Conservation (phyloP, 2,329 filamentous ascomycete species). For the Fusarium torulosum region DNA sequence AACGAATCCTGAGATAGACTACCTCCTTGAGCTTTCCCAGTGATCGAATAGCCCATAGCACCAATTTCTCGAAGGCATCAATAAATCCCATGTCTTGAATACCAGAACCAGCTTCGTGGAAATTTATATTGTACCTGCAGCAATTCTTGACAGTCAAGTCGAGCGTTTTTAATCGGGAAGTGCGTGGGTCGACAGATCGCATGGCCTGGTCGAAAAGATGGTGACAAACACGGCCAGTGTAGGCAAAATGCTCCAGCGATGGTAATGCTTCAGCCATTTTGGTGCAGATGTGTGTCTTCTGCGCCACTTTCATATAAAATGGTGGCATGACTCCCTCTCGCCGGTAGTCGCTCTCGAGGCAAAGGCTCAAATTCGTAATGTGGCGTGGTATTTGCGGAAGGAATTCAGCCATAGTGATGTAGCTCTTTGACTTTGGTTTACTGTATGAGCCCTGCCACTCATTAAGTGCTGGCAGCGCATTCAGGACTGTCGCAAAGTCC, state of each 20-base stretch:
- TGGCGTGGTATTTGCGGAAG: constrained; percentile 68
- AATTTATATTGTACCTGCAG: constrained; percentile 68
- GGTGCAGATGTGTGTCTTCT: constrained; percentile 73
- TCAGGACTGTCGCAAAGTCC: constrained; percentile 73
- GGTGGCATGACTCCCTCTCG: constrained; percentile 71
- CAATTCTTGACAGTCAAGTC: constrained; percentile 82
- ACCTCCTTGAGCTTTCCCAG: constrained; percentile 70
- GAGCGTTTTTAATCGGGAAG: constrained; percentile 70
- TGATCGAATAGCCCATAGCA: constrained; percentile 72
- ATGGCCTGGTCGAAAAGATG: constrained; percentile 73
- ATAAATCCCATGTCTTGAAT: constrained; percentile 81
- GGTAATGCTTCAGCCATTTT: constrained; percentile 71
- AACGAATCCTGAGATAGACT: constrained; percentile 76
- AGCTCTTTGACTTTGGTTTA: constrained; percentile 80
- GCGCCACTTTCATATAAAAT: constrained; percentile 71
- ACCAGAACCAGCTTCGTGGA: constrained; percentile 74
- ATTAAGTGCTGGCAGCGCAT: constrained; percentile 73
- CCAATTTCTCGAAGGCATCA: constrained; percentile 75
- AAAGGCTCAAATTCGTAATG: constrained; percentile 74
- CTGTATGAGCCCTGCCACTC: constrained; percentile 75
- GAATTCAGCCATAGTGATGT: constrained; percentile 75
- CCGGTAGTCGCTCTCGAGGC: constrained; percentile 78
- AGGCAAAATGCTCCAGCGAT: constrained; percentile 75
- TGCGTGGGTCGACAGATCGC: constrained; percentile 61
- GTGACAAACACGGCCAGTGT: constrained; percentile 78